phyloP scores from a whole-genome alignment of 768 basidiomycete genomes.

The Mycena vitilis region DNA sequence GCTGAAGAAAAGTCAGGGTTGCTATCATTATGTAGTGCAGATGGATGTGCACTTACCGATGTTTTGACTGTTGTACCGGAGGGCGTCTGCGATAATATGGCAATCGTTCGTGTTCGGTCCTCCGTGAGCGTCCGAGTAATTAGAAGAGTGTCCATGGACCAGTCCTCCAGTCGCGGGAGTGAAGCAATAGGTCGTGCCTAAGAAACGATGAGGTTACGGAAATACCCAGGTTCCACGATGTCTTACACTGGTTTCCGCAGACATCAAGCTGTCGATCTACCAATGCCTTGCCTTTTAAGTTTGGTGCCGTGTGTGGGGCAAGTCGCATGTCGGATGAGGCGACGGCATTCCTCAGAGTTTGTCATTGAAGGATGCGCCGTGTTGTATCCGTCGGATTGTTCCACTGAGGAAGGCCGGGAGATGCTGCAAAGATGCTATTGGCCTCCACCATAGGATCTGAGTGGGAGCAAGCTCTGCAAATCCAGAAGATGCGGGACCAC shows the following conservation, averaged over 20 bases:
- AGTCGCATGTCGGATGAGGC: constrained; percentile 47
- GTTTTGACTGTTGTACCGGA: constrained; percentile 60
- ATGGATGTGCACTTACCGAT: constrained; percentile 44
- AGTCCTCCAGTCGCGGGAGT: constrained; percentile 56
- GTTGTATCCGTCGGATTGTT: too few species aligned
- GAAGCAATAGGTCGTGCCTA: constrained; percentile 60
- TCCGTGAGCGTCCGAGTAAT: too few species aligned
- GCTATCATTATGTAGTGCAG: too few species aligned
- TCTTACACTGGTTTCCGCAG: constrained; percentile 54
- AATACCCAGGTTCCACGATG: not conserved
- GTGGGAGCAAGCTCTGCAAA: too few species aligned
- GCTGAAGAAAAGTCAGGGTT: constrained; percentile 34
- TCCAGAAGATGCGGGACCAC: too few species aligned
- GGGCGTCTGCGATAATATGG: constrained; percentile 60
- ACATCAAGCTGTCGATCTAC: constrained; percentile 49
- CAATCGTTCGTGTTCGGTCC: constrained; percentile 63
- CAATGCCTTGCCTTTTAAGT: constrained; percentile 16
- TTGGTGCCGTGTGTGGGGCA: constrained; percentile 43
- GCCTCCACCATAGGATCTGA: too few species aligned
- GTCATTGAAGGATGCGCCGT: too few species aligned
- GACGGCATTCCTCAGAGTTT: too few species aligned
- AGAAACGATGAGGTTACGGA: not conserved
- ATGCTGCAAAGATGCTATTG: too few species aligned
- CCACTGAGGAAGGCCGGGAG: too few species aligned
- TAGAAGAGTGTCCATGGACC: too few species aligned